Evolutionary conservation across 2,329 filamentous ascomycete genomes (phyloP).

Genomic region (Sphaceloma murrayae): DNA sequence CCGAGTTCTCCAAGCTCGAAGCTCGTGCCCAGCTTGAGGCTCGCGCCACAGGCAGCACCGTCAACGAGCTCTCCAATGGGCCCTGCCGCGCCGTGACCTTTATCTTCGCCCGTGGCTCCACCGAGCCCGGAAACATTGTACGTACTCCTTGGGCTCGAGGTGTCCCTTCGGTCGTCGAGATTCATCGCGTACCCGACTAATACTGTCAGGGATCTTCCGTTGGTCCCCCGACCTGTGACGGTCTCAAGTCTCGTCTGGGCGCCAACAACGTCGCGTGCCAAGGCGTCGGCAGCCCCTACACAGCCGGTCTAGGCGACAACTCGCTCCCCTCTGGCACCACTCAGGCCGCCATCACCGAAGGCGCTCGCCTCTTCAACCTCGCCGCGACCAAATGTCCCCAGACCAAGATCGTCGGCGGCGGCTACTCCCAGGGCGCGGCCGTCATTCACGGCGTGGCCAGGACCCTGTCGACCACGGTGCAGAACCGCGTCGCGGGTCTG

Average conservation of each 20-base stretch:
- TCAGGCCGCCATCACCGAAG: slow-evolving; percentile 19
- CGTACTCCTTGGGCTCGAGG: too few species aligned
- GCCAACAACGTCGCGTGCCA: slow-evolving; percentile 19
- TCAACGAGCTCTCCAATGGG: slow-evolving; percentile 20
- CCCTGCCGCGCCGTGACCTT: slow-evolving; percentile 41
- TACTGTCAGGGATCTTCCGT: slow-evolving; percentile 17
- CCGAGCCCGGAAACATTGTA: slow-evolving; percentile 42
- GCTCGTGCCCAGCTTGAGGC: slow-evolving; percentile 14
- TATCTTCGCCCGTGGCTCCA: slow-evolving; percentile 48
- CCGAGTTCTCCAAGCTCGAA: slow-evolving; percentile 11
- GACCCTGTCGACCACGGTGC: slow-evolving; percentile 24
- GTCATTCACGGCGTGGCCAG: slow-evolving; percentile 23
- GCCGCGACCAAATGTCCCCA: slow-evolving; percentile 19
- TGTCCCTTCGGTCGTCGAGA: too few species aligned
- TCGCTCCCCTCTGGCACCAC: slow-evolving; percentile 11
- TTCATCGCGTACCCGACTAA: neutral
- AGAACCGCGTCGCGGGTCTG: slow-evolving; percentile 29
- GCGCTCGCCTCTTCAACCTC: slow-evolving; percentile 19
- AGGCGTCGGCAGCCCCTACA: slow-evolving; percentile 23
- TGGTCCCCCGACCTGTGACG: slow-evolving; percentile 19
- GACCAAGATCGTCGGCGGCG: slow-evolving; percentile 20
- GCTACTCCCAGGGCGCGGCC: slow-evolving; percentile 21
- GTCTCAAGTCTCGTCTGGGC: slow-evolving; percentile 18
- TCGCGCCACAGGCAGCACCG: slow-evolving; percentile 18
- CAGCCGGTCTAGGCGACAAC: slow-evolving; percentile 18